Base-by-base conservation (phyloP, 2,329 filamentous ascomycete species). In the Fusarium anthophilum region DNA sequence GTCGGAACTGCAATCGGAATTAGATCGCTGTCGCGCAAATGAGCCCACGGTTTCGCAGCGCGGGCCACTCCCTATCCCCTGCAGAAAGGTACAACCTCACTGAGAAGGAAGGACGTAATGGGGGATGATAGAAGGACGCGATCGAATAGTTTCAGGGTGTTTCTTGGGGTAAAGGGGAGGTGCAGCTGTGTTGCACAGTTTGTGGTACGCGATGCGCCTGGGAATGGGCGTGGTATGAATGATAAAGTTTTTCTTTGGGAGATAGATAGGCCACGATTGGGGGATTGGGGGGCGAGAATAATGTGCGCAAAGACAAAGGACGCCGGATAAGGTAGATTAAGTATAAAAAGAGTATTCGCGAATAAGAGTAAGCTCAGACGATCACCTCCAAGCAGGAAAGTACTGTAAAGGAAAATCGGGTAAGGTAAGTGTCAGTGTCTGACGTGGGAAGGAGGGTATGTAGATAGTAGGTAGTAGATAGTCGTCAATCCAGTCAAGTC, bases 41-140 rank as follows among this genome's bases (percentile, higher is more conserved):
- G 74, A 77, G 75, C 73, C 71, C 69, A 77, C 70, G 69, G 56
- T 63, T 69, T 67, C 45, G 53, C 58, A 60, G 65, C 62, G 74
- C 48, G 43, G 39, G 62, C 56, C 59, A 50, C 51, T 66, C 53
- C 48, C 45, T 66, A 66, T 72, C n/a, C 75, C 75, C 71, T 76
- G 69, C 54, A 69, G 60, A 64, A 45, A 70, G 44, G 54, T 44
- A 61, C 66, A 62, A 45, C 54, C 61, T 73, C 54, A 37, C 58
- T 68, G 45, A 39, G 28, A 45, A 51, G 38, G 28, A 53, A 51
- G 43, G 54, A 39, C 66, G 55, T 58, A 41, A 41, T 30, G 48
- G 63, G 53, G n/a, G 54, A 45, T 39, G 35, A 45, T 50, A 39
- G 26, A 54, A 51, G 41, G 35, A 55, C 45, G 63, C 50, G 58